Base-by-base conservation (phyloP, 2,329 filamentous ascomycete species). In the Fusarium heterosporum region DNA sequence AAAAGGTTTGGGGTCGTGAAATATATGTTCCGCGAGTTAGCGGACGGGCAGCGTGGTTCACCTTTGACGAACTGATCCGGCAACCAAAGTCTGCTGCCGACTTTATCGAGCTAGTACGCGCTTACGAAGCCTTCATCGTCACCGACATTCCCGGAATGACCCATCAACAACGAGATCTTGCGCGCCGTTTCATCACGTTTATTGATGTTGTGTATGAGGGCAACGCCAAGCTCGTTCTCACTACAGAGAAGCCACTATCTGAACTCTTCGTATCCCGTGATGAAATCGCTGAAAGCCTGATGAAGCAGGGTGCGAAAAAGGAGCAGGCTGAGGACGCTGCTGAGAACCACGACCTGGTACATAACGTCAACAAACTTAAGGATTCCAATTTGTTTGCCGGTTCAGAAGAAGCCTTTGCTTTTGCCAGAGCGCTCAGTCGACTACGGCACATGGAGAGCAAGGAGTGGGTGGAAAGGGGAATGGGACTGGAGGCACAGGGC, bases 321-420 rank as follows among this genome's bases (percentile, higher is more conserved):
- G 56, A 64, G 8, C 54, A 61, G 4, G 84, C 84, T 38, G 80
- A 92, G 13, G 87, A 90, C 41, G 87, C 92, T 73, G 85, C 97
- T 73, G 92, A 58, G 13, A 61, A 97, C 87, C 93, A 97, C 72
- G 93, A 97, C 74, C 79, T 97, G 45, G 93, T 93, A 38, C 87
- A 93, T 80, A 94, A 91, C 72, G 94, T 96, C 81, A 85, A 89
- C 48, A 90, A 92, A 78, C 83, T 99, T 72, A 97, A 97, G 81
- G 90, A 89, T 69, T 93, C 90, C 40, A 92, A 87, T 68, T 87
- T 98, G 38, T 99, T 99, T 78, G 92, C 90, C 2, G 96, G 96
- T 39, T 96, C 97, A 59, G 96, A 99, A 81, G 96, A 99, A 80
- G 87, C 93, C 0, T 99, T 99, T 81, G 96, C 96, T 0, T 99